Conservation (phyloP, 2,329 filamentous ascomycete species). For the Pseudophaeomoniella oleicola region DNA sequence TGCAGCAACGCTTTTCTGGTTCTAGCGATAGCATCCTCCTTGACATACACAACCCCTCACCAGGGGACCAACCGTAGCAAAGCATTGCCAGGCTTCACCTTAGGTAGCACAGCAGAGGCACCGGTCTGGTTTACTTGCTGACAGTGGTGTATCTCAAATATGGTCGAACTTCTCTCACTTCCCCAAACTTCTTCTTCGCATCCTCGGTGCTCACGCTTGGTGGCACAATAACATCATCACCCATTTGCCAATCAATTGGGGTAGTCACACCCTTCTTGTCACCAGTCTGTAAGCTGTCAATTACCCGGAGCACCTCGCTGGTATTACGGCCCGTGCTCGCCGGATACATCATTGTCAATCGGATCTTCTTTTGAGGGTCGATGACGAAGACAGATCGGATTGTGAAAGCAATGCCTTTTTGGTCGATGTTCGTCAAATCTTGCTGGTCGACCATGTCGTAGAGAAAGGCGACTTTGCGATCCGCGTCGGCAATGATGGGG, state of each 20-base stretch:
- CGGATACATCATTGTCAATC: conserved; percentile 83
- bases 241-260: conserved; percentile 79
- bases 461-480: conserved; percentile 58
- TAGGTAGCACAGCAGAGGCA: no score
- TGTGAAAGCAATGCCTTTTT: conserved; percentile 77
- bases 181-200: conserved; percentile 75
- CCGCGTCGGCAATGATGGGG: conserved; percentile 71
- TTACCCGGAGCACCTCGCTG: conserved; percentile 61
- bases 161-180: conserved; percentile 48
- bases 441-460: conserved; percentile 80
- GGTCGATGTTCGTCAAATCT: conserved; percentile 66
- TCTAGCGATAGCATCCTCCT: no score
- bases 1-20: no score
- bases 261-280: conserved; percentile 82
- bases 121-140: conserved; percentile 1
- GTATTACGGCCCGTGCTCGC: conserved; percentile 79
- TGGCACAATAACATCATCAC: conserved; percentile 86
- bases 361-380: conserved; percentile 85
- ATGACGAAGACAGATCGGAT: conserved; percentile 93
- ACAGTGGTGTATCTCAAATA: conserved; percentile 16
- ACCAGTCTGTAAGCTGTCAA: conserved; percentile 67
- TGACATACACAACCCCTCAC: no score
- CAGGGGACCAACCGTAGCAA: no score
- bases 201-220: conserved; percentile 69
- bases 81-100: no score